Evolutionary conservation across 169 alveolate genomes (phyloP).

Genomic region (Perkinsus marinus): DNA sequence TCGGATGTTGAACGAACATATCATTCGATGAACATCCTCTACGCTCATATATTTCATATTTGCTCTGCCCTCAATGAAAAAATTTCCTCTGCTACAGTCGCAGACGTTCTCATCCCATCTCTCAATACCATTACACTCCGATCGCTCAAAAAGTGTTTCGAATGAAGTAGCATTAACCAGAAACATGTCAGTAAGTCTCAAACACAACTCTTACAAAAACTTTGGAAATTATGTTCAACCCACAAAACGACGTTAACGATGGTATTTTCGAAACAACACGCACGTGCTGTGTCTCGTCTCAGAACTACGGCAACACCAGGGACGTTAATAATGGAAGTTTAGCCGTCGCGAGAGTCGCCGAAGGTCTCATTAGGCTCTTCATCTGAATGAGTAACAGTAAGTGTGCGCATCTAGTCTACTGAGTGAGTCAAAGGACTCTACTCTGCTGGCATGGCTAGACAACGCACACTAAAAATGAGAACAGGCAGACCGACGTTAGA

Average conservation of each 20-base stretch:
- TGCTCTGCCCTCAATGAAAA: no score
- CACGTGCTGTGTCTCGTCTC: background rate
- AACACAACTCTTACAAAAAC: background rate
- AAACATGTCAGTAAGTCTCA: no score
- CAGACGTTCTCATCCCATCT: no score
- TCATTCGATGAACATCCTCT: no score
- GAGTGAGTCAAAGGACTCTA: background rate
- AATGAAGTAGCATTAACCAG: background rate
- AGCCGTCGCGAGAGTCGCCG: slow-evolving; percentile 29
- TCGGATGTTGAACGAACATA: no score
- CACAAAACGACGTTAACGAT: background rate
- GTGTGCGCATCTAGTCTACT: background rate
- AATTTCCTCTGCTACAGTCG: no score
- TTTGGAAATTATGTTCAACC: background rate
- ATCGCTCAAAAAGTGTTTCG: background rate
- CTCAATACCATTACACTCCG: no score
- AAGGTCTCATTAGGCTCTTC: slow-evolving; percentile 12
- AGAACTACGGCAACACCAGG: no score
- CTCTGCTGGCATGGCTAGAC: background rate
- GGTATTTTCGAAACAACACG: background rate
- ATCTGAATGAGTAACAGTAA: background rate
- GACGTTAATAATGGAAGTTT: background rate
- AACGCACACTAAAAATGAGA: background rate
- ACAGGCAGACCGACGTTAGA: background rate
- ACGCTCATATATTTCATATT: no score